Evolutionary conservation across 768 basidiomycete genomes (phyloP).

Genomic region (Tricholoma hemisulphureum): DNA sequence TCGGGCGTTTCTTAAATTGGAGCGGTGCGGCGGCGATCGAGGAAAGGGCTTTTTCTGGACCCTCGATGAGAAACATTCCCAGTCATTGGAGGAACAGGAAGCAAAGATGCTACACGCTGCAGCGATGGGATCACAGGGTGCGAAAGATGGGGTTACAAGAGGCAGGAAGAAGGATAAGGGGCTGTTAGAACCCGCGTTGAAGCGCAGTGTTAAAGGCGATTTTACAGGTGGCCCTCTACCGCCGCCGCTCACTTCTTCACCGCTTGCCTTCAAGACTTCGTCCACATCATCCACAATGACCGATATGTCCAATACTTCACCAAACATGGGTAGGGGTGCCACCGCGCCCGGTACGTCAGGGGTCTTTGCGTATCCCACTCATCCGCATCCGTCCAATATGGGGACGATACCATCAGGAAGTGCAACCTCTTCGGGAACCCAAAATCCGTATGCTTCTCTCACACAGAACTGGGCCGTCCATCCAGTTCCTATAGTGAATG

Average conservation of each 20-base stretch:
- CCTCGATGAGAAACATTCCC: slow-evolving; percentile 72
- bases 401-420: slow-evolving; percentile 23
- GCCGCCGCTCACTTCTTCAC: slow-evolving; percentile 67
- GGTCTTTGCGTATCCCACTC: slow-evolving; percentile 41
- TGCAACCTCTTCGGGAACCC: slow-evolving; percentile 25
- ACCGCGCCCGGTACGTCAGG: slow-evolving; percentile 36
- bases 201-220: slow-evolving; percentile 68
- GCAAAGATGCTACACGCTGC: slow-evolving; percentile 44
- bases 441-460: slow-evolving; percentile 39
- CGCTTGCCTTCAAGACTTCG: slow-evolving; percentile 49
- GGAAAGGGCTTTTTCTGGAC: slow-evolving; percentile 96
- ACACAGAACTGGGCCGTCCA: slow-evolving; percentile 31
- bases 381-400: slow-evolving; percentile 26
- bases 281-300: slow-evolving; percentile 20
- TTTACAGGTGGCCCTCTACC: slow-evolving; percentile 56
- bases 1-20: slow-evolving; percentile 88
- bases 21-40: slow-evolving; percentile 78
- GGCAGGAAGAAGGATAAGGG: slow-evolving; percentile 63
- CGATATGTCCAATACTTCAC: slow-evolving; percentile 19
- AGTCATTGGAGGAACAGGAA: slow-evolving; percentile 70
- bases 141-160: slow-evolving; percentile 30
- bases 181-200: slow-evolving; percentile 60
- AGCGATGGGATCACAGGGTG: slow-evolving; percentile 25
- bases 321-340: slow-evolving; percentile 19
- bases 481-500: slow-evolving; percentile 17